A percentile compares a stretch with the other conserved stretches of the same genome.
phyloP scores from a whole-genome alignment of 2,329 filamentous ascomycete species.

The Pseudogymnoascus sp. region DNA sequence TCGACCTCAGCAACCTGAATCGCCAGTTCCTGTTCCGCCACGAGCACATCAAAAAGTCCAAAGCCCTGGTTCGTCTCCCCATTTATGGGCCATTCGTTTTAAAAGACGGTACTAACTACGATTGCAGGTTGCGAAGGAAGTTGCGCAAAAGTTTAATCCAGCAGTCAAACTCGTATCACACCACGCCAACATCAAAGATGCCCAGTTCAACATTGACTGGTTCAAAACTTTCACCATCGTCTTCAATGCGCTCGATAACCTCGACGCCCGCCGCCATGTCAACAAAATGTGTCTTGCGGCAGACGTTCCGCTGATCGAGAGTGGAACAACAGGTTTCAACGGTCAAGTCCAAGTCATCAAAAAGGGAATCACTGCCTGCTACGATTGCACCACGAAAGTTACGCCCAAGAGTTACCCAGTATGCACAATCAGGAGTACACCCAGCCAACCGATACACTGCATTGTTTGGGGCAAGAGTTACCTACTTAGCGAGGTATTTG shows the following conservation, averaged over 20 bases:
- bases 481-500: constrained; percentile 85
- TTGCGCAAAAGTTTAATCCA: constrained; percentile 83
- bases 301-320: constrained; percentile 84
- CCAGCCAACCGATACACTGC: constrained; percentile 93
- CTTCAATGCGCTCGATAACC: constrained; percentile 94
- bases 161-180: constrained; percentile 77
- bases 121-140: constrained; percentile 77
- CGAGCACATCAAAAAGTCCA: constrained; percentile 96
- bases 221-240: constrained; percentile 76
- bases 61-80: constrained; percentile 62
- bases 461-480: constrained; percentile 99
- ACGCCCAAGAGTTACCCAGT: constrained; percentile 89
- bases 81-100: not conserved
- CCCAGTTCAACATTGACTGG: constrained; percentile 78
- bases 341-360: constrained; percentile 96
- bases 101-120: constrained; percentile 19
- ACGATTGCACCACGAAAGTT: constrained; percentile 87
- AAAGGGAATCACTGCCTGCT: constrained; percentile 85
- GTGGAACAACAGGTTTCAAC: constrained; percentile 94
- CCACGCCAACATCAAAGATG: constrained; percentile 91
- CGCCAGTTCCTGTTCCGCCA: constrained; percentile 94
- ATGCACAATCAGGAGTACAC: constrained; percentile 93
- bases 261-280: constrained; percentile 87
- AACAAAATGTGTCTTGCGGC: constrained; percentile 96
- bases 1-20: constrained; percentile 95